phyloP scores from a whole-genome alignment of 768 basidiomycete genomes.

The Mycena kentingensis region DNA sequence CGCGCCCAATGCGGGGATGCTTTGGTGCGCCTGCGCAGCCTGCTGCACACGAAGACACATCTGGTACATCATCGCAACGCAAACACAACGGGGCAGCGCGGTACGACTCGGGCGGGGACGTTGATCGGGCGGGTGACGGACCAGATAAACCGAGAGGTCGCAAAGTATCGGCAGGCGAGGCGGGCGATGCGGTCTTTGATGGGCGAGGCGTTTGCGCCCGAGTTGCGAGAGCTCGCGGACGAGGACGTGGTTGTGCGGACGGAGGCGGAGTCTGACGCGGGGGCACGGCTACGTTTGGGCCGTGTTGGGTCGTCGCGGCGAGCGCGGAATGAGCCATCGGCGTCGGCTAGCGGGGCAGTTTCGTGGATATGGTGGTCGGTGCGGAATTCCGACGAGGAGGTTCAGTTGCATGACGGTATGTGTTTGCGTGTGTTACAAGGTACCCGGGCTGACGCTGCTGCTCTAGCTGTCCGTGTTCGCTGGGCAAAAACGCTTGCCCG shows the following conservation, averaged over 20 bases:
- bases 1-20: neutral
- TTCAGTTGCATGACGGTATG: slow-evolving; percentile 6
- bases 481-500: slow-evolving; percentile 25
- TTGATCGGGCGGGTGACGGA: slow-evolving; percentile 7
- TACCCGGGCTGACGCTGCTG: no score
- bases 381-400: slow-evolving; percentile 4
- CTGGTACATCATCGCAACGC: slow-evolving; percentile 3
- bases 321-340: no score
- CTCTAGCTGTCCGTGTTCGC: slow-evolving; percentile 20
- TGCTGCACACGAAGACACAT: slow-evolving; percentile 10
- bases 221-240: neutral
- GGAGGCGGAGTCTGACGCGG: slow-evolving; percentile 5
- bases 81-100: neutral
- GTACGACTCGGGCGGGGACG: neutral
- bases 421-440: neutral
- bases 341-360: neutral
- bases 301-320: no score
- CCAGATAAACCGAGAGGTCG: neutral
- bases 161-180: slow-evolving; percentile 2
- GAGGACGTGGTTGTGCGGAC: slow-evolving; percentile 3
- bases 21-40: neutral
- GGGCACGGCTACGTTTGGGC: neutral
- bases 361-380: slow-evolving; percentile 16
- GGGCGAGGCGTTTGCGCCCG: neutral
- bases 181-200: neutral